Base-by-base conservation (phyloP, 2,329 filamentous ascomycete species). In the Tothia fuscella region DNA sequence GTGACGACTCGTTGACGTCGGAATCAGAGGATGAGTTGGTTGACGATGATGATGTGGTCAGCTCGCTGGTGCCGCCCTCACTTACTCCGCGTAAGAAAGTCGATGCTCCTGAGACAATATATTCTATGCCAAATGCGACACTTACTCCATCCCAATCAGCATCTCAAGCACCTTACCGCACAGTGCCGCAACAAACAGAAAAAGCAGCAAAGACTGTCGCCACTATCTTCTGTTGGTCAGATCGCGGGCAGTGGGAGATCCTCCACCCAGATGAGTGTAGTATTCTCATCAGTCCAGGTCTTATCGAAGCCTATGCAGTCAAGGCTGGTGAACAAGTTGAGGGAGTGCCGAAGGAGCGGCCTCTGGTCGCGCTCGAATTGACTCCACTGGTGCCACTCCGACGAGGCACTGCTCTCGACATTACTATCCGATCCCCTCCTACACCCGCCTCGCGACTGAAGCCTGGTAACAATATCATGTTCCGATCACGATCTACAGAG, bases 381-480 rank as follows among this genome's bases (percentile, higher is more conserved):
- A 96, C 89, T 1, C 91, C 91, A 1, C 68, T 94, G 28, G 89
- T 96, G 6, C 82, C 88, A 50, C 78, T 96, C 47, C 78, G 89
- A 48, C 82, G 89, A 53, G 91, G 88, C 52, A 98, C 87, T 17
- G 84, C 83, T 3, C 75, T 98, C 24, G 91, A 98, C 57, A 84
- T 98, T 41, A 91, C 93, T 49, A 85, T 98, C 49, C 82, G 87
- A 38, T 95, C 89, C 5, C 85, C 85, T 2, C 82, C 88, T 20
- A 82, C 82, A 5, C 57, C 70, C 25, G 76, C 82, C 47, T 87
- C 82, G 4, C 75, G 76, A 51, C 72, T 94, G 43, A 73, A 70
- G 45, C 72, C 64, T 55, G 61, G 64, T 34, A 80, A 78, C 26
- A 91, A 93, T 56, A 84, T 94, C 64, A 89, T 93, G 68, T 91